A percentile compares a stretch with the other conserved stretches of the same genome.
Evolutionary conservation across 176 grass and related monocot species (phyloP).

Genomic region (Oryza australiensis): DNA sequence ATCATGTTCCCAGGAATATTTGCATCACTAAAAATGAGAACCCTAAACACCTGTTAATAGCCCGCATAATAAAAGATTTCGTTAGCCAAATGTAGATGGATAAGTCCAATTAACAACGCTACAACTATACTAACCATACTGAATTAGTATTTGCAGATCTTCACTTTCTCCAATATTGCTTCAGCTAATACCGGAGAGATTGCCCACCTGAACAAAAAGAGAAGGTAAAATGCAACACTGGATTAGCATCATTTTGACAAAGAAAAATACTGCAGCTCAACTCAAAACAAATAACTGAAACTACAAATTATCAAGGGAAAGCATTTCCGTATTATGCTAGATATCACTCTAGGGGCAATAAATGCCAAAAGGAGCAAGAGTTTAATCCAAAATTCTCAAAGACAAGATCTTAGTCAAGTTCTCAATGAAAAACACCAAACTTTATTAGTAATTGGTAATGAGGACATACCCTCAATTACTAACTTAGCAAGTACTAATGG

Average conservation of each 20-base stretch:
- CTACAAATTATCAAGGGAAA: background rate
- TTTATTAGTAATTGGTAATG: background rate
- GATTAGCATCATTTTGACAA: slow-evolving; percentile 15
- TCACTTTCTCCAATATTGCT: background rate
- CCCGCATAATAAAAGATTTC: background rate
- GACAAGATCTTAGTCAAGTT: background rate
- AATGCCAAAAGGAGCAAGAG: too few relatives aligned
- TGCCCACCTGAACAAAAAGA: slow-evolving; percentile 26
- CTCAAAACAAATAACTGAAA: background rate
- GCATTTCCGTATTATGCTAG: background rate
- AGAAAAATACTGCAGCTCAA: background rate
- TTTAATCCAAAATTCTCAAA: background rate
- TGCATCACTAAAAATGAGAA: background rate
- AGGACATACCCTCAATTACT: background rate
- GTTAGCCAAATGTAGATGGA: background rate
- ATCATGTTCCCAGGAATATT: background rate
- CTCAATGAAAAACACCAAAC: background rate
- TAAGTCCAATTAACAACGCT: background rate
- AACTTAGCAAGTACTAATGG: background rate
- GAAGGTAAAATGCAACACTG: background rate
- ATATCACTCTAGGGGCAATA: background rate
- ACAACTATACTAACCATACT: background rate
- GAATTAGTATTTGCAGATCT: background rate
- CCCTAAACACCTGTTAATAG: background rate
- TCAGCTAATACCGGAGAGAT: slow-evolving; percentile 18